phyloP scores from a whole-genome alignment of 345 rosid species.

The Ricinus communis region DNA sequence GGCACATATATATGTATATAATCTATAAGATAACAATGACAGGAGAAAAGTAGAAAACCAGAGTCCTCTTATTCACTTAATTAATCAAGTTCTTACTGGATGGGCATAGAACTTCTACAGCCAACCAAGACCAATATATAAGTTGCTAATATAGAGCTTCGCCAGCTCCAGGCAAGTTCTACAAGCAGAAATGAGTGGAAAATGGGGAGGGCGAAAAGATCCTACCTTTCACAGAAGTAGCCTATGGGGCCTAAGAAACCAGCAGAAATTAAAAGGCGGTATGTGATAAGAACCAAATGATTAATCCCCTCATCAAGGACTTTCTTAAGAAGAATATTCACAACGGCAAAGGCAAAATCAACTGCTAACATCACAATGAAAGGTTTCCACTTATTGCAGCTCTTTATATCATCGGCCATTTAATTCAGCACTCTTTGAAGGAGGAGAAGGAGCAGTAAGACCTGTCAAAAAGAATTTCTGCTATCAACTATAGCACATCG shows the following conservation, averaged over 20 bases:
- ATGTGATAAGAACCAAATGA: constrained; percentile 62
- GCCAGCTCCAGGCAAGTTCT: background rate
- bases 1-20: background rate
- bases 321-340: constrained; percentile 62
- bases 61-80: too few relatives aligned
- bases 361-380: constrained; percentile 49
- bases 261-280: constrained; percentile 58
- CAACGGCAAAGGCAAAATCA: constrained; percentile 55
- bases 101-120: too few relatives aligned
- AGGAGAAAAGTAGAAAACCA: background rate
- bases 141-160: background rate
- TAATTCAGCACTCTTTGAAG: background rate
- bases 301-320: constrained; percentile 58
- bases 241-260: constrained; percentile 66
- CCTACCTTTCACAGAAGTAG: constrained; percentile 67
- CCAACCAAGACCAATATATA: too few relatives aligned
- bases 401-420: constrained; percentile 14
- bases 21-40: background rate
- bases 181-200: constrained; percentile 10
- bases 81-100: too few relatives aligned
- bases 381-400: constrained; percentile 48
- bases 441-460: background rate
- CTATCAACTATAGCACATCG: background rate
- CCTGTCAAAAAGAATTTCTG: background rate
- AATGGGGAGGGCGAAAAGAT: background rate